Evolutionary conservation across 306 rosid genomes (phyloP), one percentile per base, ranked within the genome.

Genomic region (Pyrus pyrifolia): DNA sequence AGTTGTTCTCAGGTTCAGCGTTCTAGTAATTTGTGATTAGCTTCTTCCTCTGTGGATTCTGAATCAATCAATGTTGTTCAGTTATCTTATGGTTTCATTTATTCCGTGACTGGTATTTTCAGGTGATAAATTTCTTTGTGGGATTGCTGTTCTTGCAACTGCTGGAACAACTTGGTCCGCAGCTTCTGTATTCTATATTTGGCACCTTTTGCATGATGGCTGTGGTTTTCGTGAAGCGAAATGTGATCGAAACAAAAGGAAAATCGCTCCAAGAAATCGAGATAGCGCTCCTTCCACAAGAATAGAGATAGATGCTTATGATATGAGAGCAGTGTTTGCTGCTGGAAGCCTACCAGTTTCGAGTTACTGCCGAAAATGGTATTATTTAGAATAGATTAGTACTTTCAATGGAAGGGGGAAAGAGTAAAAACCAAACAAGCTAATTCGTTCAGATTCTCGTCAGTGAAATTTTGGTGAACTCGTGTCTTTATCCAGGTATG

Each of bases 201-300:
- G 91, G 89, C 27, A 81, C 87, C 67, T 83, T 92, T 46, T 95
- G 98, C 86, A 31, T 91, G 74, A 76, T 88, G 78, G 97, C 97
- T 44, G 96, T 95, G 44, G 80, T 84, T 64, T 95, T 95, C 69
- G 97, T 95, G 29, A 95, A 88, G 83, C 87, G 89, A 80, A 86
- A 92, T 77, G 97, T 95, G 78, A 84, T 95, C 57, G 98, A 95
- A 88, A 95, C 98, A 74, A 95, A 95, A 83, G 98, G 98, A 59
- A 95, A 87, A 83, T 88, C 98, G 9, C 98, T 95, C 82, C 97
- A 95, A 71, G 98, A 95, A 79, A 95, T 95, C 70, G 98, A 95
- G 88, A 95, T 95, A 49, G 97, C 98, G 4, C 97, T 95, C 79
- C 97, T 95, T 76, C 90, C 96, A 8, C 96, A 89, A 75, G 91